Base-by-base conservation (phyloP, 768 basidiomycete genomes). In the Trametes meyenii region DNA sequence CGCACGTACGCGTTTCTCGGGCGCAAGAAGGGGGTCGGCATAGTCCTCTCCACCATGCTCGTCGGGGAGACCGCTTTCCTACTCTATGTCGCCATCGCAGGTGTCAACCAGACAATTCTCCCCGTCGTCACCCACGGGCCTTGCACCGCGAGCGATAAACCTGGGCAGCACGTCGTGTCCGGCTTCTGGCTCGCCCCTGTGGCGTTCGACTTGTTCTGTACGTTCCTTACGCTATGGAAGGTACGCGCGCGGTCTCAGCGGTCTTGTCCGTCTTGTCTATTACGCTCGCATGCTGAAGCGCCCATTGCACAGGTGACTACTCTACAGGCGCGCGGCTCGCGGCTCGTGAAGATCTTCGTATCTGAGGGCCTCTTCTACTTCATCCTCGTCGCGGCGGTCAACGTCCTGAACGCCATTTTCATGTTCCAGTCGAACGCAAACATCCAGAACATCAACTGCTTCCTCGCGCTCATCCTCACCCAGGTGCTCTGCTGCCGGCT, bases 371-470 rank as follows among this genome's bases (percentile, higher is more conserved):
- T 58, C 23, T 50, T 58, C 49, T 58, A 58, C 57, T 58, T 58
- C 57, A 26, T 58, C 49, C 26, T 43, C 11, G 57, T 58, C 16
- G 24, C 57, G 13, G 49, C 40, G 12, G 57, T 58, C 57, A 58
- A 58, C 57, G 49, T 58, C 49, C 57, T 58, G 14, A 58, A 58
- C 40, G 57, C 57, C 26, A 58, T 58, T 26, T 58, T 58, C 49
- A 58, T 58, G 57, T 58, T 58, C 57, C 57, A 58, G 23, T 50
- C 49, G 35, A 50, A 58, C 49, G 57, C 29, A 29, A 58, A 50
- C 57, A 58, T 58, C 29, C 57, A 58, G 23, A 58, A 58, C 49
- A 58, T 58, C 57, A 58, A 58, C 21, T 43, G 57, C 26, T 58
- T 58, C 57, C 57, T 58, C 33, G 39, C 57, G n/a, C 57, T 58